A percentile compares a stretch with the other conserved stretches of the same genome.
phyloP scores from a whole-genome alignment of 1,139 yeast genomes.

The Candida tropicalis region DNA sequence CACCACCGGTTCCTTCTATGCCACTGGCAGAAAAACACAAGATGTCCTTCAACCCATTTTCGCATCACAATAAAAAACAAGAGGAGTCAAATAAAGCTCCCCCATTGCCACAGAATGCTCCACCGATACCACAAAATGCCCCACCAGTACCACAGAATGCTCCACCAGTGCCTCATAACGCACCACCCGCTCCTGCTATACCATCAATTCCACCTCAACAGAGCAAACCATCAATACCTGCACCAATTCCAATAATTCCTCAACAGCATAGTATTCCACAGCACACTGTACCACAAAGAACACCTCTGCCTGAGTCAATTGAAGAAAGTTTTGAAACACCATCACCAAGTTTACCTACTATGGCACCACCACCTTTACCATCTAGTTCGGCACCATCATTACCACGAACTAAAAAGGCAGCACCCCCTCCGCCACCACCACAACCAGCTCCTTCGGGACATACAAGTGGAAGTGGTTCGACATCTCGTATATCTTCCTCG shows the following conservation, averaged over 20 bases:
- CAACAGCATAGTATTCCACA: slow-evolving; percentile 7
- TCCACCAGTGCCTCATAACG: slow-evolving; percentile 11
- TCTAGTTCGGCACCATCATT: slow-evolving; percentile 19
- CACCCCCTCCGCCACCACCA: slow-evolving; percentile 46
- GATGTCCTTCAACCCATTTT: slow-evolving; percentile 12
- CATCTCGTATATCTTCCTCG: slow-evolving; percentile 13
- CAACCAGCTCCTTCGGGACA: too few species aligned
- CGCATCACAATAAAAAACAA: slow-evolving; percentile 11
- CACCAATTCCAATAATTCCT: slow-evolving; percentile 10
- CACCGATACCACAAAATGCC: slow-evolving; percentile 15
- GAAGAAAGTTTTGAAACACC: slow-evolving; percentile 14
- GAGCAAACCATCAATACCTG: not conserved
- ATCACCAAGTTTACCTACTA: slow-evolving; percentile 14
- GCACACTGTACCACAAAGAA: slow-evolving; percentile 10
- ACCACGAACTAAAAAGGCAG: slow-evolving; percentile 22
- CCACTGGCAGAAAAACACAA: slow-evolving; percentile 7
- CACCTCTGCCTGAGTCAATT: slow-evolving; percentile 9
- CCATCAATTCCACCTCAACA: slow-evolving; percentile 15
- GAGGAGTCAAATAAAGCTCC: slow-evolving; percentile 12
- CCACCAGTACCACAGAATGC: slow-evolving; percentile 18
- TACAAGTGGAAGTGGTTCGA: not conserved
- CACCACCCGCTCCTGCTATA: slow-evolving; percentile 17
- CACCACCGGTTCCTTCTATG: slow-evolving; percentile 8
- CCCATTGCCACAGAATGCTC: slow-evolving; percentile 13
- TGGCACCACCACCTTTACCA: slow-evolving; percentile 23